A percentile compares a stretch with the other conserved stretches of the same genome.
phyloP scores from a whole-genome alignment of 306 rosid species.

The Begonia masoniana region DNA sequence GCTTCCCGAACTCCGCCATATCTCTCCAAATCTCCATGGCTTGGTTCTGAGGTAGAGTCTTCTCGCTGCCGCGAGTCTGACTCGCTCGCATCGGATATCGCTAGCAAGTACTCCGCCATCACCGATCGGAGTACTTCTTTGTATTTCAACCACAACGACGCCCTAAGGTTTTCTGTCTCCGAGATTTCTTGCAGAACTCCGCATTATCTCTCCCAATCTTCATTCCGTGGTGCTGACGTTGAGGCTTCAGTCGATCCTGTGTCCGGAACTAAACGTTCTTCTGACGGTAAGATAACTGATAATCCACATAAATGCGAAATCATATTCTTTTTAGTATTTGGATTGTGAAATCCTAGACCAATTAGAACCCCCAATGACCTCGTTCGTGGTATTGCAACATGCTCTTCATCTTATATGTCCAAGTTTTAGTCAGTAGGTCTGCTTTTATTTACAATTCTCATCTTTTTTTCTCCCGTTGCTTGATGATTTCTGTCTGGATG shows the following conservation, averaged over 20 bases:
- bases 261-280: slow-evolving; percentile 48
- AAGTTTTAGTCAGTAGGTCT: not conserved
- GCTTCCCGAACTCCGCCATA: slow-evolving; percentile 27
- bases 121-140: too few relatives aligned
- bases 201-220: too few relatives aligned
- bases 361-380: not conserved
- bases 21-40: slow-evolving; percentile 44
- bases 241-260: slow-evolving; percentile 20
- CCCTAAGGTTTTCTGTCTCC: too few relatives aligned
- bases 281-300: slow-evolving; percentile 35
- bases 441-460: not conserved
- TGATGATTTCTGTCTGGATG: not conserved
- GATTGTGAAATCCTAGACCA: not conserved
- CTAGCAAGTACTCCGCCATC: too few relatives aligned
- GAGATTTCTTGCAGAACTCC: too few relatives aligned
- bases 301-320: not conserved
- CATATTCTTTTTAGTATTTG: not conserved
- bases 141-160: too few relatives aligned
- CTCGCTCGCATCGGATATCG: too few relatives aligned
- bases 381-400: not conserved
- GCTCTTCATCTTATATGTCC: too few relatives aligned
- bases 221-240: too few relatives aligned
- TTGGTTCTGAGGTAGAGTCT: slow-evolving; percentile 20
- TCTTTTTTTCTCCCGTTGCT: not conserved
- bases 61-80: too few relatives aligned